Evolutionary conservation across 306 rosid species (phyloP).

Genomic region (Hippophae tibetana): DNA sequence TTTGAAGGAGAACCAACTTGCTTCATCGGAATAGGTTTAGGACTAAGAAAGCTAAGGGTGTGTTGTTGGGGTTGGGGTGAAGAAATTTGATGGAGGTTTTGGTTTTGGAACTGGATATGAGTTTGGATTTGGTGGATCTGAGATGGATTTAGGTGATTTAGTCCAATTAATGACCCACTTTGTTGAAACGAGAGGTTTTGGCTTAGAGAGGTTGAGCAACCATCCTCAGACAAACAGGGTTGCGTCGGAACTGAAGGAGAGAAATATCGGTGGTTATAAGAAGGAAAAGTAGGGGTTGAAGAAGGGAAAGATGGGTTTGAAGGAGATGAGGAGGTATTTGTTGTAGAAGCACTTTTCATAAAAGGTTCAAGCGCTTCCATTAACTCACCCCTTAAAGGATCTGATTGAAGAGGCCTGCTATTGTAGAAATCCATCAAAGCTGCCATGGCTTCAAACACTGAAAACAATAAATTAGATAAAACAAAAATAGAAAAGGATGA

Average conservation of each 20-base stretch:
- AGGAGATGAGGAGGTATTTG: constrained; percentile 14
- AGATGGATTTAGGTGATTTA: constrained; percentile 47
- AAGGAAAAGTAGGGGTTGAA: constrained; percentile 15
- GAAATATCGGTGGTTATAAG: constrained; percentile 5
- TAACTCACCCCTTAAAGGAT: constrained; percentile 64
- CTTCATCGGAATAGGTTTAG: constrained; percentile 71
- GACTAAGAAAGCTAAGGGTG: constrained; percentile 35
- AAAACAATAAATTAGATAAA: constrained; percentile 1
- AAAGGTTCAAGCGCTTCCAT: constrained; percentile 99
- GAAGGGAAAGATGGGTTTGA: constrained; percentile 6
- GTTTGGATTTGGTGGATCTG: constrained; percentile 75
- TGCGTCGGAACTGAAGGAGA: constrained; percentile 20
- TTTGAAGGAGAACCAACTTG: constrained; percentile 40
- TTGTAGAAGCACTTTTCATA: constrained; percentile 68
- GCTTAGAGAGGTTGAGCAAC: constrained; percentile 34
- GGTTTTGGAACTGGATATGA: constrained; percentile 42
- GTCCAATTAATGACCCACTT: constrained; percentile 37
- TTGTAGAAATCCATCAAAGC: constrained; percentile 66
- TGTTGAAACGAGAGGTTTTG: constrained; percentile 20
- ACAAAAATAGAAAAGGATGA: background rate
- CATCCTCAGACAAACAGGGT: constrained; percentile 25
- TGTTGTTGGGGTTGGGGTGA: constrained; percentile 1
- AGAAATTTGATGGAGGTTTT: constrained; percentile 6
- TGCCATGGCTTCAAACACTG: constrained; percentile 37
- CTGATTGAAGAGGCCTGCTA: constrained; percentile 39